phyloP scores from a whole-genome alignment of 148 eudicot species.

The Silene latifolia region DNA sequence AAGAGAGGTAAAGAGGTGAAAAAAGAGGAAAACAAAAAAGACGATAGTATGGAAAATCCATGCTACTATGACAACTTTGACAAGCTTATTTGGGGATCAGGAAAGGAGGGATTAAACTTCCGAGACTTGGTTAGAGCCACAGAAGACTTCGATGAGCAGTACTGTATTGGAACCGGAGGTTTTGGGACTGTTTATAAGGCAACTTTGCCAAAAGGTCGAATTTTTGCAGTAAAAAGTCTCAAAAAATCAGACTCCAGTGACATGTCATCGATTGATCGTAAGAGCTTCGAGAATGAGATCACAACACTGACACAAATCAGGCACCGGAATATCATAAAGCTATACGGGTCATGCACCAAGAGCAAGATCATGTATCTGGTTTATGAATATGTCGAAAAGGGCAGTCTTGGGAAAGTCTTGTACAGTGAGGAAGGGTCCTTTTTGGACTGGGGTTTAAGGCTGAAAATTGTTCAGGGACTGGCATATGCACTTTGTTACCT shows the following conservation, averaged over 20 bases:
- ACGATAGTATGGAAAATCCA: background rate
- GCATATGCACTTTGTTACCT: conserved; percentile 22
- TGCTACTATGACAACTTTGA: conserved; percentile 18
- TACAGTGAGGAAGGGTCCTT: conserved; percentile 11
- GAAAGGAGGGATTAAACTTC: conserved; percentile 19
- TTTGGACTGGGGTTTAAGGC: conserved; percentile 28
- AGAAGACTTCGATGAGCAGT: conserved; percentile 23
- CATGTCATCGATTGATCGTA: conserved; percentile 1
- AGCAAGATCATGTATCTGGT: conserved; percentile 16
- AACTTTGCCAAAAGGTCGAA: conserved; percentile 20
- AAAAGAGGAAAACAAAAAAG: background rate
- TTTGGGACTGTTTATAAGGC: conserved; percentile 38
- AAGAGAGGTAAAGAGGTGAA: background rate
- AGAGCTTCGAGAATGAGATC: conserved; percentile 33
- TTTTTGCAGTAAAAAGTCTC: conserved; percentile 31
- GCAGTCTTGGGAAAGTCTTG: conserved; percentile 31
- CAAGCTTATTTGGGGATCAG: conserved; percentile 11
- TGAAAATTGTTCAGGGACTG: conserved; percentile 26
- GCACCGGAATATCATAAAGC: conserved; percentile 32
- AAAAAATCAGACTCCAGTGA: conserved; percentile 1
- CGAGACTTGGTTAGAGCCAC: conserved; percentile 23
- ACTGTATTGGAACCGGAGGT: conserved; percentile 32
- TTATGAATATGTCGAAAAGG: conserved; percentile 31
- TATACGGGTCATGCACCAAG: conserved; percentile 25
- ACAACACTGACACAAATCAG: conserved; percentile 30